Evolutionary conservation across 768 basidiomycete species (phyloP), one percentile per base, ranked within the genome.

Genomic region (Kwoniella botswanensis): DNA sequence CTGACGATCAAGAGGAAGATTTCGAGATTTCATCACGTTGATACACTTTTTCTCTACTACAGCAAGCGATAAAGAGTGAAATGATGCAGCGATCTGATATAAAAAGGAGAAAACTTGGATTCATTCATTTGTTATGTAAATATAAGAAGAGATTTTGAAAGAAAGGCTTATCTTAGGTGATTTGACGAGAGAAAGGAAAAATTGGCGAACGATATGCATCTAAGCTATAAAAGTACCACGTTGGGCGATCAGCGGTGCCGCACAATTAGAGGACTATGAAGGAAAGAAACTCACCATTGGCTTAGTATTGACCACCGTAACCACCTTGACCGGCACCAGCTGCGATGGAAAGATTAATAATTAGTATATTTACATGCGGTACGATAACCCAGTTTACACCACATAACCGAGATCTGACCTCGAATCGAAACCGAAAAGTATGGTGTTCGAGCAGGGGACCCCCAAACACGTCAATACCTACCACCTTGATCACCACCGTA

Each of bases 291-390:
- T 57, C 41, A 68, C 67, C 60, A 65, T 35, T 18, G 22, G 60
- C 67, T 68, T 63, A 68, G 67, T 68, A 68, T 57, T 77, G 71
- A 56, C 74, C 80, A 35, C 74, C 72, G 70, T 77, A 74, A 60
- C 81, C 79, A 50, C 82, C 80, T 66, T 81, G 76, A 60, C 70
- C 72, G 42, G 70, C 76, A 57, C 76, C 76, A 50, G 63, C 50
- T 55, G 22, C 7, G n/a, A 35, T 35, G 13, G 29, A 65, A 54
- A 21, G 50, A 55, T 29, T 35, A 21, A 35, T 3, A 60, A 12
- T 50, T 18, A 50, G 46, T 50, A 50, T 50, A 35, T 35, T 4
- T 35, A 6, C 6, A 35, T 35, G 35, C 6, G 35, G 35, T 35
- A 35, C 35, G 35, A 35, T 35, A 35, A 35, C 35, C 35, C 35